Evolutionary conservation across 768 basidiomycete genomes (phyloP).

Genomic region (Infundibulicybe gibba): DNA sequence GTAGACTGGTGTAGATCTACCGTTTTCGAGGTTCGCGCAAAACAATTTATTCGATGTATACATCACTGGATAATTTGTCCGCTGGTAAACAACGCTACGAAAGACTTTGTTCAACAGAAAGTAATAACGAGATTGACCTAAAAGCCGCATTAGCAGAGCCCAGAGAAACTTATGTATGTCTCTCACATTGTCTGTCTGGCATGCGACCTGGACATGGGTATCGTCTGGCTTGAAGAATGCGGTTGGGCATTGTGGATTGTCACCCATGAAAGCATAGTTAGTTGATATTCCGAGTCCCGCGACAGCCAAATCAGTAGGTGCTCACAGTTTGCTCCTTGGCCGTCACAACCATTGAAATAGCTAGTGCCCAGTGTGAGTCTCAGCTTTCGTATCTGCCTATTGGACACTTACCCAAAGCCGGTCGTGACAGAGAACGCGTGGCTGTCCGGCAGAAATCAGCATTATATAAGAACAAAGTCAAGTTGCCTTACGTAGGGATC

Average conservation of each 20-base stretch:
- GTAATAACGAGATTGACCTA: constrained; percentile 33
- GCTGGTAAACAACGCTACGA: background rate
- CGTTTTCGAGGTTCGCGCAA: too few species aligned
- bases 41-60: background rate
- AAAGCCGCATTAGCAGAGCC: background rate
- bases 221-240: too few species aligned
- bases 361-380: constrained; percentile 11
- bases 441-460: constrained; percentile 17
- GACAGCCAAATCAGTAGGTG: too few species aligned
- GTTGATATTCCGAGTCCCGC: too few species aligned
- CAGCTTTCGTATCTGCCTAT: too few species aligned
- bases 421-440: constrained; percentile 35
- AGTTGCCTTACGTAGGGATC: constrained; percentile 44
- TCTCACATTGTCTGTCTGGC: constrained; percentile 10
- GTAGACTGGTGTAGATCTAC: too few species aligned
- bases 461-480: constrained; percentile 10
- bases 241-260: too few species aligned
- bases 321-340: constrained; percentile 38
- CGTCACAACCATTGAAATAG: constrained; percentile 40
- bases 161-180: too few species aligned
- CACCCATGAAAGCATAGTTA: too few species aligned
- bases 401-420: constrained; percentile 29
- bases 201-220: background rate
- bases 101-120: constrained; percentile 18
- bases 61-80: background rate